Evolutionary conservation across 352 stramenopile species (phyloP).

Genomic region (Phytophthora quininea): DNA sequence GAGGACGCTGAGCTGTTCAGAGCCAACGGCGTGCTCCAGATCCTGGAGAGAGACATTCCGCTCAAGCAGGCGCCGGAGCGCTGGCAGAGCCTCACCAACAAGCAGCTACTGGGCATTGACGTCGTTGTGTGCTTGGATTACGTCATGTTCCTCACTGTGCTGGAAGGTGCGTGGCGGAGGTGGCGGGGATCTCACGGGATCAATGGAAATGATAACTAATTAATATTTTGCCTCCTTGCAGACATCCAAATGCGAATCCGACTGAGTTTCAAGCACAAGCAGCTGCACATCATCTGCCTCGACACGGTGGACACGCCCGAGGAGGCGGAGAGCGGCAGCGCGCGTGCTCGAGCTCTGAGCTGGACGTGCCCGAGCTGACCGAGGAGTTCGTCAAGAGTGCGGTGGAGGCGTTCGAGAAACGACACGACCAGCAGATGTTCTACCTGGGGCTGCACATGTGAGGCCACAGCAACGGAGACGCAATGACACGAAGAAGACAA

Average conservation of each 20-base stretch:
- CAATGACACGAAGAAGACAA: no score
- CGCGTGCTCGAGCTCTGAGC: conserved; percentile 61
- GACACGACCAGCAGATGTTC: conserved; percentile 41
- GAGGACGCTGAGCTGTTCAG: conserved; percentile 61
- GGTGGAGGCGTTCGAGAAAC: conserved; percentile 55
- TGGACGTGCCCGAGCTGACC: conserved; percentile 46
- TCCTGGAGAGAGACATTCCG: conserved; percentile 75
- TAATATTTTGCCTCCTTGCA: no score
- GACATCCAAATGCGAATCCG: conserved; percentile 61
- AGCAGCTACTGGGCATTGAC: conserved; percentile 68
- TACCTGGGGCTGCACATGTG: conserved; percentile 62
- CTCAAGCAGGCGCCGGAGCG: conserved; percentile 76
- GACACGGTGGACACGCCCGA: conserved; percentile 79
- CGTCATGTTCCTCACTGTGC: conserved; percentile 74
- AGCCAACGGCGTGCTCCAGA: conserved; percentile 68
- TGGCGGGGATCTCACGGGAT: no score
- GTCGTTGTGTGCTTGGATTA: conserved; percentile 87
- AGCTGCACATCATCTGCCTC: conserved; percentile 81
- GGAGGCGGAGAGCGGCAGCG: conserved; percentile 54
- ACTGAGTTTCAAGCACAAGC: conserved; percentile 51
- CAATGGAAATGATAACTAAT: no score
- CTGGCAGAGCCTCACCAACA: conserved; percentile 73
- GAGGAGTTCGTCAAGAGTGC: conserved; percentile 49
- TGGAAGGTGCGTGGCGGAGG: conserved; percentile 46
- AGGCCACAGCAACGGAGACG: neutral